Percentiles rank a stretch among this genome's conserved stretches.
Conservation (phyloP, 2,329 filamentous ascomycete species). For the Pseudopithomyces chartarum region DNA sequence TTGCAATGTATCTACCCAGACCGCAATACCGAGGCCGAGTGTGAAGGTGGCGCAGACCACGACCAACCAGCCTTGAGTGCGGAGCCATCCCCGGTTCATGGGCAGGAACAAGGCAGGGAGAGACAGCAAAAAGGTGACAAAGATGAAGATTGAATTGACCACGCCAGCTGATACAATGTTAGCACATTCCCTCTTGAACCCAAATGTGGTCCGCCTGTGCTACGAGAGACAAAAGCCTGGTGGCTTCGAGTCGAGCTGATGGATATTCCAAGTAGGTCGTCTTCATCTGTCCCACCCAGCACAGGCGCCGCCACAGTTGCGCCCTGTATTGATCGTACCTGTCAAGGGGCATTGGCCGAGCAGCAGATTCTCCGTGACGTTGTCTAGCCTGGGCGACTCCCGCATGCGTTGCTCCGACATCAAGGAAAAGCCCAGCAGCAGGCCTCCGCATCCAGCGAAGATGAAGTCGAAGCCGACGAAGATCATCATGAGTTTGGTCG, state of each 20-base stretch:
- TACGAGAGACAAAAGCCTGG: background rate
- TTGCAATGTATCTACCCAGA: slow-evolving; percentile 72
- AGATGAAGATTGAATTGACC: slow-evolving; percentile 73
- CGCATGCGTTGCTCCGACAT: slow-evolving; percentile 52
- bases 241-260: background rate
- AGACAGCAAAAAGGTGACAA: slow-evolving; percentile 71
- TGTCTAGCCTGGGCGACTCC: slow-evolving; percentile 51
- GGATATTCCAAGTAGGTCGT: background rate
- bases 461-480: slow-evolving; percentile 58
- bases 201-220: background rate
- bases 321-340: slow-evolving; percentile 49
- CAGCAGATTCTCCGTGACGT: slow-evolving; percentile 58
- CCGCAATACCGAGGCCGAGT: slow-evolving; percentile 65
- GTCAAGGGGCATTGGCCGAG: slow-evolving; percentile 58
- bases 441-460: slow-evolving; percentile 57
- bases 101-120: slow-evolving; percentile 73
- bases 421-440: slow-evolving; percentile 60
- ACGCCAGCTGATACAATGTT: slow-evolving; percentile 62
- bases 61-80: slow-evolving; percentile 69
- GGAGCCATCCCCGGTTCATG: slow-evolving; percentile 70
- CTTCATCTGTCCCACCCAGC: background rate
- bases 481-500: slow-evolving; percentile 58
- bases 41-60: slow-evolving; percentile 68
- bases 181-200: slow-evolving; percentile 16
- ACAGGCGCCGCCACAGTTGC: slow-evolving; percentile 28